phyloP scores from a whole-genome alignment of 352 stramenopile species.

The Globisporangium perplexum region DNA sequence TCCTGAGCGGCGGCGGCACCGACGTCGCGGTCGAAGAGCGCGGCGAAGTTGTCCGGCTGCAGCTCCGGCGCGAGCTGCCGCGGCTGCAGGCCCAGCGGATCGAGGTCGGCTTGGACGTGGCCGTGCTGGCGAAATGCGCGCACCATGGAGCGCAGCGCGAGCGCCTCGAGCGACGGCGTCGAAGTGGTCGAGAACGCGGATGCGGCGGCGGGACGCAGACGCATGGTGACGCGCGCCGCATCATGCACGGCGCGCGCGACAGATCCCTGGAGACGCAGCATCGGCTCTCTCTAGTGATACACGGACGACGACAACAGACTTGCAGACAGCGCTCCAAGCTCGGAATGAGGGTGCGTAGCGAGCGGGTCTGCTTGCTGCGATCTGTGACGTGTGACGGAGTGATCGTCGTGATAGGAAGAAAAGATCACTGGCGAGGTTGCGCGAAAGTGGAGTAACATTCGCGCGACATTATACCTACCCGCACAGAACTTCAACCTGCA shows the following conservation, averaged over 20 bases:
- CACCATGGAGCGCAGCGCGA: constrained; percentile 66
- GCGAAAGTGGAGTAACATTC: background rate
- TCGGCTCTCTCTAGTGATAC: constrained; percentile 7
- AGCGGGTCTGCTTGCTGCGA: background rate
- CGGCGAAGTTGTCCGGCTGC: constrained; percentile 33
- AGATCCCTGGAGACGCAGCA: constrained; percentile 53
- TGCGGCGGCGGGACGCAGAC: background rate
- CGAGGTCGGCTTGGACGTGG: constrained; percentile 68
- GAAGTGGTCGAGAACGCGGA: constrained; percentile 23
- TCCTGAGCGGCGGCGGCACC: constrained; percentile 12
- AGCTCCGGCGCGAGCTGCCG: constrained; percentile 30
- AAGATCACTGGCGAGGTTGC: background rate
- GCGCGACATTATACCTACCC: background rate
- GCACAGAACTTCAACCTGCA: background rate
- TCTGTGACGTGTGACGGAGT: constrained; percentile 1
- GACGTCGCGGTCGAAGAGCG: constrained; percentile 31
- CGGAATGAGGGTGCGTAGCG: background rate
- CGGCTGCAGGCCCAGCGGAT: constrained; percentile 49
- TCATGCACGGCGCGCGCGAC: constrained; percentile 21
- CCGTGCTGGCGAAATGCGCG: constrained; percentile 67
- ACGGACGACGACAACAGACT: no score
- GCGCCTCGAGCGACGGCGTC: constrained; percentile 44
- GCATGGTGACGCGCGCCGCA: constrained; percentile 10
- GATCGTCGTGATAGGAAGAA: constrained; percentile 1
- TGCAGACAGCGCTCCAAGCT: background rate